Evolutionary conservation across 2,329 filamentous ascomycete species (phyloP), one percentile per base, ranked within the genome.

Genomic region (Conoideocrella luteorostrata): DNA sequence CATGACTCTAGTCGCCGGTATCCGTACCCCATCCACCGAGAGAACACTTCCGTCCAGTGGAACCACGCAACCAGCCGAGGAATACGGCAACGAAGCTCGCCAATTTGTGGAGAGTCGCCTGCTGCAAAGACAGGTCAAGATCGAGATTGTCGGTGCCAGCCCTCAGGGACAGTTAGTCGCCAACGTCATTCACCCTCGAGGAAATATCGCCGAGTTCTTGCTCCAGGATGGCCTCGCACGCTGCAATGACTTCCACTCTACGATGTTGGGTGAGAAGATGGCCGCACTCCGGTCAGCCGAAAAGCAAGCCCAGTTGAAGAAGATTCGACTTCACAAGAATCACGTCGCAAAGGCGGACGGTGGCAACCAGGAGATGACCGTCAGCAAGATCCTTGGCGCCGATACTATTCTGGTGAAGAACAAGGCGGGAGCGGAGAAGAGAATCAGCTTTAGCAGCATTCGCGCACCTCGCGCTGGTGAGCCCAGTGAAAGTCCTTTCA

Each of bases 201-300:
- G 93, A 50, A 95, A 89, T 66, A 95, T 98, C 62, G 88, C 90
- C 50, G 88, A 87, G 52, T 94, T 95, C 64, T 67, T 98, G 34
- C 80, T 98, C 35, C 82, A 91, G 56, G 87, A 89, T 42, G 93
- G 93, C 55, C 74, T 97, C 44, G 93, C 91, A 32, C 80, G 88
- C 57, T 97, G 91, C 71, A 89, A 90, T 51, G 93, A 98, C 65
- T 90, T 93, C 67, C 93, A 98, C 70, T 95, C 91, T 1, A 94
- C 89, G 30, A 75, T 96, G 69, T 78, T 98, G 10, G 93, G 93
- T 35, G 71, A 80, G 39, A 87, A 91, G 56, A 98, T 98, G 93
- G 82, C 84, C 33, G 65, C 77, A 46, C 79, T 97, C 45, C 82
- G 93, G 50, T 80, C 86, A 51, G 90, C 93, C 2, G 93, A 98